These are phyloP conservation scores for Lasiodiplodia hormozganensis DNA, from an alignment of 2,329 filamentous ascomycete genomes.

Conservation along the genomic window DNA sequence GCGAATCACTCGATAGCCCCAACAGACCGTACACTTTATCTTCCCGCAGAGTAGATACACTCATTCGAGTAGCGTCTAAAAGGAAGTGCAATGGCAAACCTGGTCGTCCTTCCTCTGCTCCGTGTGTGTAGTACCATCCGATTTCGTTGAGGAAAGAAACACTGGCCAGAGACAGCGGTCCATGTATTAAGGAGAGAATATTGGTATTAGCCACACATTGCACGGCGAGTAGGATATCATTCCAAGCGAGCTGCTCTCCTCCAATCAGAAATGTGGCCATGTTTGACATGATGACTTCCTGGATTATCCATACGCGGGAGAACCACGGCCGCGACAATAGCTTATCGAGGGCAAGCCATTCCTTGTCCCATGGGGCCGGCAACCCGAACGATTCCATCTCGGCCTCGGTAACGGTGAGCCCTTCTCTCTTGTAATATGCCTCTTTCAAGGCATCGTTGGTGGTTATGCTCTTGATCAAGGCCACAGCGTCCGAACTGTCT, in stretches of 20 bases:
- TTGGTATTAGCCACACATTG: not conserved
- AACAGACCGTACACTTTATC: not conserved
- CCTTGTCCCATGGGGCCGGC: not conserved
- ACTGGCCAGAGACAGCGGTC: not conserved
- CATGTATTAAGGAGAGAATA: not conserved
- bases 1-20: not conserved
- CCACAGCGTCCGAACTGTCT: not conserved
- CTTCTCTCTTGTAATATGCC: not conserved
- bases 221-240: not conserved
- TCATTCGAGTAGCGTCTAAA: not conserved
- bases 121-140: not conserved
- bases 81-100: not conserved
- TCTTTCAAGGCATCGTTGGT: not conserved
- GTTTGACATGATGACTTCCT: constrained; percentile 31
- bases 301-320: constrained; percentile 34
- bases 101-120: not conserved
- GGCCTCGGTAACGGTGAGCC: not conserved
- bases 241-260: not conserved
- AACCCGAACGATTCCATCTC: not conserved
- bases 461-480: not conserved
- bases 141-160: not conserved
- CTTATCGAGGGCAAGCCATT: not conserved
- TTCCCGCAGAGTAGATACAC: not conserved
- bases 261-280: constrained; percentile 29
- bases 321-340: constrained; percentile 30